Evolutionary conservation across 2,329 filamentous ascomycete species (phyloP).

Genomic region (Grosmannia huntii): DNA sequence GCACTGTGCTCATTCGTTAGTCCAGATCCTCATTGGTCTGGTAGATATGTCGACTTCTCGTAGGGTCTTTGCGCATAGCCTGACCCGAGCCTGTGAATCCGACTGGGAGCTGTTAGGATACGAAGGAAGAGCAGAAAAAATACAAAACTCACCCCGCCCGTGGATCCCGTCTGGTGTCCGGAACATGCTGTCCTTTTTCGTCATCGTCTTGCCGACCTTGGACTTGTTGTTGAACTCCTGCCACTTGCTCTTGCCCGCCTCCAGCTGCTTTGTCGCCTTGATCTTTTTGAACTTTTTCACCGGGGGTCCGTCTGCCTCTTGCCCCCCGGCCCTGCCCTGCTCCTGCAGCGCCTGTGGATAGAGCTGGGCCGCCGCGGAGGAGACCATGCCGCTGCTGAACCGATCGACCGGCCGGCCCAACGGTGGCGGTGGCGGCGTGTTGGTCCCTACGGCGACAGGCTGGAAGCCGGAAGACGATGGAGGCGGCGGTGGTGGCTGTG

Average conservation of each 20-base stretch:
- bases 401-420: constrained; percentile 10
- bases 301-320: constrained; percentile 53
- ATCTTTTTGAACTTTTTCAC: constrained; percentile 78
- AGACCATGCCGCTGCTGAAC: constrained; percentile 33
- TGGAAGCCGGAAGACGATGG: too few species aligned
- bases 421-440: constrained; percentile 17
- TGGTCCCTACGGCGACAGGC: constrained; percentile 21
- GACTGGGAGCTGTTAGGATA: constrained; percentile 41
- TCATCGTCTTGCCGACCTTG: constrained; percentile 48
- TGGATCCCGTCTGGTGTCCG: constrained; percentile 77
- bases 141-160: constrained; percentile 58
- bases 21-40: constrained; percentile 64
- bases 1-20: constrained; percentile 25
- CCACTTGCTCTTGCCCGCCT: constrained; percentile 88
- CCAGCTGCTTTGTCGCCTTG: constrained; percentile 81
- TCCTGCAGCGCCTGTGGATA: constrained; percentile 48
- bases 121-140: neutral
- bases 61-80: constrained; percentile 85
- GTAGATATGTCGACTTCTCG: constrained; percentile 73
- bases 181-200: constrained; percentile 94
- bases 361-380: constrained; percentile 42
- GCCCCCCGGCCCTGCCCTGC: constrained; percentile 25
- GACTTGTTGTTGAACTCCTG: constrained; percentile 78
- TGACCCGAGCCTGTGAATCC: constrained; percentile 94
- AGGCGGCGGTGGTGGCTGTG: neutral